A percentile compares a stretch with the other conserved stretches of the same genome.
Evolutionary conservation across 257 asterid genomes (phyloP).

Genomic region (Perilla frutescens): DNA sequence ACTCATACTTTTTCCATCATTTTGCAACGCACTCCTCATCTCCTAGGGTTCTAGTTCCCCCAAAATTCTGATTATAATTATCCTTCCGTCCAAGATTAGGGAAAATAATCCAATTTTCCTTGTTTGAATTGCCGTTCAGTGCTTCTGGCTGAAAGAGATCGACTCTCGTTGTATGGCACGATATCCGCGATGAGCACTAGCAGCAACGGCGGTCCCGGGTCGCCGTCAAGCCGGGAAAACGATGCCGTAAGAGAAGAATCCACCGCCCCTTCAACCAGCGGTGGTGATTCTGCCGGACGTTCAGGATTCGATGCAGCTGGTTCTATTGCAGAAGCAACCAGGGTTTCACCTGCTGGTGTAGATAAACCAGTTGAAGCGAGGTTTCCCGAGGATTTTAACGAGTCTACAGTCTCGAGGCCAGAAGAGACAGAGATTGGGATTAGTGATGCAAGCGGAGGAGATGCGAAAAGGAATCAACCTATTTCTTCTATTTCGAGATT

Average conservation of each 20-base stretch:
- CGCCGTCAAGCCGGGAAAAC: slow-evolving; percentile 30
- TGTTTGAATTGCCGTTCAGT: slow-evolving; percentile 19
- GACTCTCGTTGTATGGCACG: slow-evolving; percentile 26
- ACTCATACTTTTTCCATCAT: background rate
- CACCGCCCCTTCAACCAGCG: slow-evolving; percentile 34
- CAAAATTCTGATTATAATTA: background rate
- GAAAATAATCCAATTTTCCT: background rate
- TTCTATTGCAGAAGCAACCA: slow-evolving; percentile 29
- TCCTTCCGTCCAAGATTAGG: background rate
- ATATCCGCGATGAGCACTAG: slow-evolving; percentile 39
- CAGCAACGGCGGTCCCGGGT: slow-evolving; percentile 38
- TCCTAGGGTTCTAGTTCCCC: slow-evolving; percentile 33
- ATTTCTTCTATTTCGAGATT: slow-evolving; percentile 25
- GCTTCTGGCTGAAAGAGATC: slow-evolving; percentile 30
- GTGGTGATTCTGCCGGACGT: slow-evolving; percentile 27
- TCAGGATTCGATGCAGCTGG: slow-evolving; percentile 18
- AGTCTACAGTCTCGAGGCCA: slow-evolving; percentile 26
- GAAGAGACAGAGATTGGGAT: slow-evolving; percentile 28
- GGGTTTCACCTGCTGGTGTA: slow-evolving; percentile 33
- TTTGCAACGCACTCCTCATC: background rate
- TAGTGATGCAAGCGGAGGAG: slow-evolving; percentile 34
- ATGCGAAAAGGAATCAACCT: slow-evolving; percentile 27
- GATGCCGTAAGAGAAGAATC: slow-evolving; percentile 25
- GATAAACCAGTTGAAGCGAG: slow-evolving; percentile 29
- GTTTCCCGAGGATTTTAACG: slow-evolving; percentile 18